Percentiles rank a stretch among this genome's conserved stretches.
Evolutionary conservation across 257 asterid species (phyloP).

Genomic region (Nemophila menziesii): DNA sequence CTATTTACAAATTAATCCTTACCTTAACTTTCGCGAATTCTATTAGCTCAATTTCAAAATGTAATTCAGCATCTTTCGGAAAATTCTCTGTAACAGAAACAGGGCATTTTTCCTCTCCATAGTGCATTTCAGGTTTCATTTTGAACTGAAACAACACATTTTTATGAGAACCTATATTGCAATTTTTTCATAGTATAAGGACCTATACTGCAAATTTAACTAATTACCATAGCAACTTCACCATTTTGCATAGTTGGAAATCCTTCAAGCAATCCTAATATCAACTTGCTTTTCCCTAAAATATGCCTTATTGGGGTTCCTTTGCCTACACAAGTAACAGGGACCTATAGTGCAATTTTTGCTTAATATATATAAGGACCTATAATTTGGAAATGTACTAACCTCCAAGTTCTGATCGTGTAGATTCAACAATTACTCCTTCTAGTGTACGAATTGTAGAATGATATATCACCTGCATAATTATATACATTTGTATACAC

Average conservation of each 20-base stretch:
- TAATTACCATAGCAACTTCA: constrained; percentile 80
- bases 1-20: constrained; percentile 20
- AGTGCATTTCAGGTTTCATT: constrained; percentile 90
- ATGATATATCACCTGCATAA: constrained; percentile 74
- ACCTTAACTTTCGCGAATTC: constrained; percentile 92
- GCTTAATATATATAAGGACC: not conserved
- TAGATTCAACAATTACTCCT: constrained; percentile 81
- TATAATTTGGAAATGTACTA: constrained; percentile 2
- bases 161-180: too few species aligned
- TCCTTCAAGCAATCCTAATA: constrained; percentile 88
- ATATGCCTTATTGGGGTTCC: constrained; percentile 71
- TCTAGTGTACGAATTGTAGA: constrained; percentile 74
- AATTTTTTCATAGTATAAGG: too few species aligned
- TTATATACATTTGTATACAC: constrained; percentile 1
- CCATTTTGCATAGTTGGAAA: constrained; percentile 78
- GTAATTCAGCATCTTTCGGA: constrained; percentile 89
- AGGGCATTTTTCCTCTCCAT: constrained; percentile 83
- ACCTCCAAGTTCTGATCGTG: constrained; percentile 76
- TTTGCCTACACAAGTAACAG: constrained; percentile 35
- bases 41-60: constrained; percentile 85
- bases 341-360: not conserved
- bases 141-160: constrained; percentile 75
- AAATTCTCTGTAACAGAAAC: constrained; percentile 56
- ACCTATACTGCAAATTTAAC: too few species aligned
- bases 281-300: constrained; percentile 82